Evolutionary conservation across 2,329 filamentous ascomycete species (phyloP), one percentile per base, ranked within the genome.

Genomic region (Clonostachys rosea): DNA sequence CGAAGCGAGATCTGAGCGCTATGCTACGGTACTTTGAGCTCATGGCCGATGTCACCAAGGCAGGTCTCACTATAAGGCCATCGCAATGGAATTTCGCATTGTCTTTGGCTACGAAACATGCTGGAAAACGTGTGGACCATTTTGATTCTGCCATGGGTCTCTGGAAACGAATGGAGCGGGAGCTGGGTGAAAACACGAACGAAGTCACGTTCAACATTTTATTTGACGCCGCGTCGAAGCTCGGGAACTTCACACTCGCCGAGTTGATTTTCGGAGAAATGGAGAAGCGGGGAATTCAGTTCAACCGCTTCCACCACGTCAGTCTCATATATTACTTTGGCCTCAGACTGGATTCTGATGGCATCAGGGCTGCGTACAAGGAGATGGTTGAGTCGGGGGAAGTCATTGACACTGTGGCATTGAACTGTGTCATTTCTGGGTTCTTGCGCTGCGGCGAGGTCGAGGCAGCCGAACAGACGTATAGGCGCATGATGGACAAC

Each of bases 161-260:
- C 20, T 99, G 92, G 91, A 83, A 81, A 53, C 84, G 94, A 57
- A 97, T 97, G 91, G 94, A 99, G 65, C 75, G 79, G 42, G 70
- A 81, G 5, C 24, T 30, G 24, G 24, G 24, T 9, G 24, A 30
- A 3, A 30, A 30, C 24, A 39, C 36, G 36, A 87, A 87, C 55
- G 76, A 82, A 43, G 85, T 91, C n/a, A 95, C 92, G 0, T 95
- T 99, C 66, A 96, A 94, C 60, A 87, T 96, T 42, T 76, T 99
- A 12, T 96, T 96, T 56, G 88, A 96, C 59, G 79, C 90, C 11
- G 90, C 94, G 2, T 81, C 89, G 55, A 95, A 94, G 64, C 83
- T 89, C 0, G 87, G 88, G 37, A 94, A 95, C 59, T 95, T 87
- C 54, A 73, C 75, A 1, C 79, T 97, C 18, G 91, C 91, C 5